Conservation (phyloP, 345 rosid species). For the Ceriops decandra region DNA sequence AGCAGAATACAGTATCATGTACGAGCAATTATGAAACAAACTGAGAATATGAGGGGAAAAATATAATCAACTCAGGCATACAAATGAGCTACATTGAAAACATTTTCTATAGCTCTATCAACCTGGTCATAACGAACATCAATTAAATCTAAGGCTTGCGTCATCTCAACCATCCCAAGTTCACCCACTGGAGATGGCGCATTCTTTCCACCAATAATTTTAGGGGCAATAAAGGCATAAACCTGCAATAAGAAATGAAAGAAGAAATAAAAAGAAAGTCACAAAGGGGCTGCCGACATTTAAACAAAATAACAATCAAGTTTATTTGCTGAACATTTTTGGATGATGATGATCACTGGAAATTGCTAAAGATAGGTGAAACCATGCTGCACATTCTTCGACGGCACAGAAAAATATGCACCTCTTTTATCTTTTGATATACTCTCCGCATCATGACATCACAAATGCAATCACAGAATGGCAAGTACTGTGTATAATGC, state of each 20-base stretch:
- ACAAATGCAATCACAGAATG: too few relatives aligned
- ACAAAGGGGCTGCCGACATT: not conserved
- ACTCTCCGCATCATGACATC: too few relatives aligned
- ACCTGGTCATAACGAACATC: slow-evolving; percentile 91
- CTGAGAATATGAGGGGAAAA: not conserved
- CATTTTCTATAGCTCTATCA: slow-evolving; percentile 4
- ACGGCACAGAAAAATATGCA: too few relatives aligned
- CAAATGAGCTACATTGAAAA: too few relatives aligned
- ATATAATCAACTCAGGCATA: not conserved
- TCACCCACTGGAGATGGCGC: slow-evolving; percentile 97
- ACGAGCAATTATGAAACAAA: not conserved
- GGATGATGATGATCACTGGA: not conserved
- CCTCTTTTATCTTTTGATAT: too few relatives aligned
- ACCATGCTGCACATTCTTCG: not conserved
- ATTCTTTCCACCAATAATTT: slow-evolving; percentile 82
- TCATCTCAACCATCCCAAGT: slow-evolving; percentile 98
- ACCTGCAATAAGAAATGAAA: slow-evolving; percentile 39
- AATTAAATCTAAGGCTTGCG: slow-evolving; percentile 81
- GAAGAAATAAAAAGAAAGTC: not conserved
- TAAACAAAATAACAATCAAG: not conserved
- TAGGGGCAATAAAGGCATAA: slow-evolving; percentile 90
- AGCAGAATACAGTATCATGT: not conserved
- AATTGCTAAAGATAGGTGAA: not conserved
- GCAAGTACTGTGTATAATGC: too few relatives aligned
- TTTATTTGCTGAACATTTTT: not conserved